phyloP scores from a whole-genome alignment of 2,329 filamentous ascomycete genomes.

The Penicillium sp. region DNA sequence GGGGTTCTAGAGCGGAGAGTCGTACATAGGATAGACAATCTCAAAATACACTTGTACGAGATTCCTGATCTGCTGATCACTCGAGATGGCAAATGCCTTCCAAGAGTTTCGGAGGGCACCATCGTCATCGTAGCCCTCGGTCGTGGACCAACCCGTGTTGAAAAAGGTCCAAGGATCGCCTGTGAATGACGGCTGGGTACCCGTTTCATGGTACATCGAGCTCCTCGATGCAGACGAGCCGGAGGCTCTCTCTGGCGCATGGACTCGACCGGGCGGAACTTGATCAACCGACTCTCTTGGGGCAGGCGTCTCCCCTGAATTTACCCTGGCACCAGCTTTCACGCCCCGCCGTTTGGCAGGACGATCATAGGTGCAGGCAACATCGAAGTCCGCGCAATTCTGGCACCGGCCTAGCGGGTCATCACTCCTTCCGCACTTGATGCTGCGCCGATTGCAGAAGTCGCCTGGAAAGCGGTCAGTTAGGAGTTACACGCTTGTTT shows the following conservation, averaged over 20 bases:
- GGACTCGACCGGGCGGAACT: not conserved
- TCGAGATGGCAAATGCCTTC: constrained; percentile 46
- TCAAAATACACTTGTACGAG: constrained; percentile 56
- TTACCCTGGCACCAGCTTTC: constrained; percentile 22
- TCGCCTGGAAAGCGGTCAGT: constrained; percentile 38
- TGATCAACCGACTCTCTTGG: constrained; percentile 5
- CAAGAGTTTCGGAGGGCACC: constrained; percentile 36
- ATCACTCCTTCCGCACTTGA: constrained; percentile 45
- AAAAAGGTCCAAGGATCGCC: constrained; percentile 24
- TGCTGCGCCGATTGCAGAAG: constrained; percentile 53
- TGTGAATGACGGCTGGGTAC: constrained; percentile 14
- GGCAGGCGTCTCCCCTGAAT: constrained; percentile 11
- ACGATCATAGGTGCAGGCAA: constrained; percentile 52
- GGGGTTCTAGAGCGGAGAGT: not conserved
- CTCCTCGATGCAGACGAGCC: constrained; percentile 21
- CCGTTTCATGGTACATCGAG: constrained; percentile 17
- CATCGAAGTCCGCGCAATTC: constrained; percentile 54
- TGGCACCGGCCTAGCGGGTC: constrained; percentile 47
- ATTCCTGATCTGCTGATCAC: constrained; percentile 42
- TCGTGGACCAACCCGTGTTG: constrained; percentile 17
- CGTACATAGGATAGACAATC: constrained; percentile 55
- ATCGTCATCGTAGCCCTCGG: constrained; percentile 24
- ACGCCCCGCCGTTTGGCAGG: constrained; percentile 45
- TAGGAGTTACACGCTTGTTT: not conserved
- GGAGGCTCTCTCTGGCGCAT: constrained; percentile 12